These are phyloP conservation scores for Pythium sukuiense DNA, from an alignment of 352 stramenopile species.

Conservation along the genomic window DNA sequence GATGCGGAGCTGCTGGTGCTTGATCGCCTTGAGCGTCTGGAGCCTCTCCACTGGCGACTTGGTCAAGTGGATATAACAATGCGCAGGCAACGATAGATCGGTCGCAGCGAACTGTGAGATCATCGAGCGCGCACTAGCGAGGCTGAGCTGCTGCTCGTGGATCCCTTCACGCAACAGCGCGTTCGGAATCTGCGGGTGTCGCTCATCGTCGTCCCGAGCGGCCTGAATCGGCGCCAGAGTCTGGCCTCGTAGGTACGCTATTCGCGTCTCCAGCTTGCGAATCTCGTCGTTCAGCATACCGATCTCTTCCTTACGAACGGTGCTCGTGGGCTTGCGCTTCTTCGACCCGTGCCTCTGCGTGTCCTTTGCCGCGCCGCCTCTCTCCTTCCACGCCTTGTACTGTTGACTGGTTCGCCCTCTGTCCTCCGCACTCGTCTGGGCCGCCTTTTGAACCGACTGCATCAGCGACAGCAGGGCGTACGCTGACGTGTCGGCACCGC, in stretches of 20 bases:
- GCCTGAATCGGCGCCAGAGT: not conserved
- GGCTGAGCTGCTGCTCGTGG: conserved; percentile 36
- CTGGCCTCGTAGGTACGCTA: conserved; percentile 22
- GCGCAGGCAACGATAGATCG: conserved; percentile 11
- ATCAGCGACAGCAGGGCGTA: conserved; percentile 22
- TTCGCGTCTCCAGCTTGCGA: conserved; percentile 10
- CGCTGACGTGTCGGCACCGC: conserved; percentile 11
- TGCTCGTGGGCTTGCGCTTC: conserved; percentile 27
- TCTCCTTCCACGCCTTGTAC: conserved; percentile 2
- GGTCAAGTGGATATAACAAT: conserved; percentile 47
- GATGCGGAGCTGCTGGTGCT: conserved; percentile 39
- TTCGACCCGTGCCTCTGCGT: not conserved
- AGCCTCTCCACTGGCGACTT: conserved; percentile 31
- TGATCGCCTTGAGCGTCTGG: conserved; percentile 32
- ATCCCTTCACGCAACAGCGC: conserved; percentile 29
- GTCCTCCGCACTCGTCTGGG: conserved; percentile 11
- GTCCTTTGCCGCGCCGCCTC: not conserved
- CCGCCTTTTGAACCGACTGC: conserved; percentile 19
- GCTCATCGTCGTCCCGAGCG: not conserved
- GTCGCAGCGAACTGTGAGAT: conserved; percentile 29
- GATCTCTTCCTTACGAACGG: conserved; percentile 25
- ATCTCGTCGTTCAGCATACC: conserved; percentile 14
- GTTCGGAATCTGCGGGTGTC: conserved; percentile 28
- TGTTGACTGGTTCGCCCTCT: conserved; percentile 5
- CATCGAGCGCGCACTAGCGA: conserved; percentile 37